Conservation (phyloP, 1,139 yeast species). For the Saccharomycopsis phalli region DNA sequence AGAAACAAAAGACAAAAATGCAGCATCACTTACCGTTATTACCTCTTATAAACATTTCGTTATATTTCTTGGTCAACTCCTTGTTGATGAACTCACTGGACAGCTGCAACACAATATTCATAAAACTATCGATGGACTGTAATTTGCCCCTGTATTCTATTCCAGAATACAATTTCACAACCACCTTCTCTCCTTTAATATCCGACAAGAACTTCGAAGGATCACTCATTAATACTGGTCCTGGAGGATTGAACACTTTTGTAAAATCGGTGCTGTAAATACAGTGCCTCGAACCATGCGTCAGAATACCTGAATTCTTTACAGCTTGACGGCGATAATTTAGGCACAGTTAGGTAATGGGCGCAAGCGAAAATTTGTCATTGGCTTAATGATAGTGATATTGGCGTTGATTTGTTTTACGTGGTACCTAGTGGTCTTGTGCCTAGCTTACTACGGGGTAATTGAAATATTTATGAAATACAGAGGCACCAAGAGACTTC, state of each 20-base stretch:
- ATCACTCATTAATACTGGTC: conserved; percentile 27
- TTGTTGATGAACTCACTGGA: conserved; percentile 33
- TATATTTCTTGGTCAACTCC: conserved; percentile 56
- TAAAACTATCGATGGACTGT: conserved; percentile 91
- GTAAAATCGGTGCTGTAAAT: too few species aligned
- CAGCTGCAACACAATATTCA: conserved; percentile 69
- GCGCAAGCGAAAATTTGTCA: too few species aligned
- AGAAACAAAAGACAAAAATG: neutral
- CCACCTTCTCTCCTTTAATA: conserved; percentile 71
- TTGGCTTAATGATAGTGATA: conserved; percentile 1
- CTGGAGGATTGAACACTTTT: too few species aligned
- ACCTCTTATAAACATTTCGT: conserved; percentile 91
- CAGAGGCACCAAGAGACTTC: conserved; percentile 22
- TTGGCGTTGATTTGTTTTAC: conserved; percentile 26
- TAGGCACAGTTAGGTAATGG: too few species aligned
- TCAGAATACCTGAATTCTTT: too few species aligned
- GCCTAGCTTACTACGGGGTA: conserved; percentile 41
- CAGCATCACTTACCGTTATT: conserved; percentile 64
- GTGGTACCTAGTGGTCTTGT: conserved; percentile 39
- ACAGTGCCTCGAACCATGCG: too few species aligned
- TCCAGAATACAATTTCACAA: conserved; percentile 81
- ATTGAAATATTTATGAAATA: conserved; percentile 36
- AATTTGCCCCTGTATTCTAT: conserved; percentile 69
- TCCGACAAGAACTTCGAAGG: conserved; percentile 76
- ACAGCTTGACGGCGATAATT: too few species aligned